Base-by-base conservation (phyloP, 257 asterid genomes). In the Nicotiana tabacum region DNA sequence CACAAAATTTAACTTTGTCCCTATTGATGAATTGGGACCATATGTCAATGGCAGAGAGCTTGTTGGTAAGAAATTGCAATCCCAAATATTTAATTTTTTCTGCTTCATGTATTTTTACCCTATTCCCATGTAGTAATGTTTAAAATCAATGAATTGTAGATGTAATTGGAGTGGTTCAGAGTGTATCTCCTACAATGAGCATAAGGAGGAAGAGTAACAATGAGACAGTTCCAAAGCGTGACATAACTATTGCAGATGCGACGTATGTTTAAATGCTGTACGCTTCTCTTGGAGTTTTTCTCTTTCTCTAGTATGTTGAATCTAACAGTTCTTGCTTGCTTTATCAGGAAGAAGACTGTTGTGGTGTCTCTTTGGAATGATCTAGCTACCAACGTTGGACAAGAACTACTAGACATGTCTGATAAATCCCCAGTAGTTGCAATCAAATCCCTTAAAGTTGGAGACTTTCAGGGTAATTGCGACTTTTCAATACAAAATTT, bases 371-470 rank as follows among this genome's bases (percentile, higher is more conserved):
- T 88, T 1, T 88, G 89, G 89, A 84, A 76, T 77, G 90, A 88
- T 74, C 80, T 88, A 81, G 90, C 90, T 18, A 88, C 89, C 30
- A 69, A 48, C 82, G 80, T 88, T 27, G 90, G 90, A 43, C 89
- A 88, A 85, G 90, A 92, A 84, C 81, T 96, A 77, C 89, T 92
- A 15, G 99, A 93, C 82, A 90, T 93, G 93, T 91, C 93, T 55
- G 97, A 94, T 81, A 91, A 90, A 85, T 94, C 95, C 46, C 98
- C 98, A 18, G 92, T 96, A 2, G 95, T 94, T 84, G 99, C 99
- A 27, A 92, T 96, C 56, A 96, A 93, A 88, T 91, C 97, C 80
- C 92, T 96, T 11, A 90, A 78, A 91, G 99, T 96, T 86, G 97
- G 98, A 68, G 99, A 96, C 66, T 96, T 88, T 81, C 98, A 96